A percentile compares a stretch with the other conserved stretches of the same genome.
phyloP scores from a whole-genome alignment of 2,329 filamentous ascomycete genomes.

The Colletotrichum lentis region DNA sequence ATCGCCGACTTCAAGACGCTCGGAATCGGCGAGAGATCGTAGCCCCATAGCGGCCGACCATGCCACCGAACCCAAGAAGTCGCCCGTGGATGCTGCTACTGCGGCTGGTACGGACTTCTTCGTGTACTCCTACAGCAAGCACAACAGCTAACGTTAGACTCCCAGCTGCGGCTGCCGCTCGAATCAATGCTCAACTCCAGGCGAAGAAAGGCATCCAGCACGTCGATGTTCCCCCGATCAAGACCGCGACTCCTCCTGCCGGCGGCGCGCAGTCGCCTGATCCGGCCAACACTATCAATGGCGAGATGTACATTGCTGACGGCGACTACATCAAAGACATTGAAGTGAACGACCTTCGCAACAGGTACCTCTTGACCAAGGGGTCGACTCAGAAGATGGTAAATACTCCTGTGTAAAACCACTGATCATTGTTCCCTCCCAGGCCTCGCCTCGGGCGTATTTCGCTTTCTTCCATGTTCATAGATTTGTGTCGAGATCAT shows the following conservation, averaged over 20 bases:
- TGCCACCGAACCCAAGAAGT: conserved; percentile 55
- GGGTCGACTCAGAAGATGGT: conserved; percentile 99
- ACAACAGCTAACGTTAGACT: conserved; percentile 42
- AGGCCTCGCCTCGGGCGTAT: conserved; percentile 31
- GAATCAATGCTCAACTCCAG: conserved; percentile 84
- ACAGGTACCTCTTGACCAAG: conserved; percentile 96
- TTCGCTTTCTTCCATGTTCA: conserved; percentile 43
- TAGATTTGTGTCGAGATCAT: conserved; percentile 63
- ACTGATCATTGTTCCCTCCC: conserved; percentile 47
- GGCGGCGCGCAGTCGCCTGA: conserved; percentile 50
- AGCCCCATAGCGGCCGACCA: conserved; percentile 71
- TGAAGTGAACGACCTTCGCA: conserved; percentile 96
- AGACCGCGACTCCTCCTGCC: conserved; percentile 61
- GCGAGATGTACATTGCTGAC: conserved; percentile 92
- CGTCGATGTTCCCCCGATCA: conserved; percentile 86
- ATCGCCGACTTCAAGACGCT: conserved; percentile 74
- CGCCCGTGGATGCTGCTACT: conserved; percentile 72
- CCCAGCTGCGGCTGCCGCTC: conserved; percentile 84
- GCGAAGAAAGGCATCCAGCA: conserved; percentile 90
- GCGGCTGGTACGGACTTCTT: conserved; percentile 70
- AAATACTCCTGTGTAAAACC: conserved; percentile 71
- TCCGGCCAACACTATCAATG: conserved; percentile 70
- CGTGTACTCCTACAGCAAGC: not conserved
- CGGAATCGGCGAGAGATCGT: conserved; percentile 78
- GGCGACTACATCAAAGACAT: conserved; percentile 99